Evolutionary conservation across 805 yeast genomes (phyloP), one percentile per base, ranked within the genome.

Genomic region (Lachancea waltii): DNA sequence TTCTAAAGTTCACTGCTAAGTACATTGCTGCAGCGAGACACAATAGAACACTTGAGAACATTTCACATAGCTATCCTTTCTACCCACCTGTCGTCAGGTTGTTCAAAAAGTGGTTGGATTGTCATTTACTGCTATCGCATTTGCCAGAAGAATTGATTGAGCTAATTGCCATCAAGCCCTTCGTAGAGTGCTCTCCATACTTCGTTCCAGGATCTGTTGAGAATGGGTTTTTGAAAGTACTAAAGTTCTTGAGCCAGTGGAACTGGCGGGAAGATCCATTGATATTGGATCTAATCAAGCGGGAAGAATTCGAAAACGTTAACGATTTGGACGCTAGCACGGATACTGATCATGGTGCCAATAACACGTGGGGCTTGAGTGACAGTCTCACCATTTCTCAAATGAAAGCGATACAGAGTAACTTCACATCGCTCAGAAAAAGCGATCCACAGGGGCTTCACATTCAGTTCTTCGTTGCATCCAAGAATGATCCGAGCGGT

Each of bases 221-320:
- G 45, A 72, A 81, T 39, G 98, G 95, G 5, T 86, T 92, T 56
- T 64, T 85, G 42, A 79, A 92, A 42, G 72, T 80, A 9, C 57
- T 92, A 26, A 67, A 74, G 33, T 84, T 81, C 51, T 58, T 92
- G 31, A 72, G 95, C 18, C 63, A 63, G 30, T 92, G 98, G 98
- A 87, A 92, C 59, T 92, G 98, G 98, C 81, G 76, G 50, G 94
- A 84, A 45, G 86, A 81, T 33, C 82, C 95, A 1, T 63, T 92
- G 44, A 74, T 89, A 38, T 63, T 92, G 43, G 97, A 92, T 53
- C 63, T 85, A 48, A 77, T 81, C 10, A 78, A 69, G 41, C 73
- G 74, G 43, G 53, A 56, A 7, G 58, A 62, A 38, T 63, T 66
- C 6, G 68, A 62, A 17, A 64, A 58, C 24, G 40, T 49, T 2